Base-by-base conservation (phyloP, 495 filamentous ascomycete genomes). In the Trypethelium eluteriae region DNA sequence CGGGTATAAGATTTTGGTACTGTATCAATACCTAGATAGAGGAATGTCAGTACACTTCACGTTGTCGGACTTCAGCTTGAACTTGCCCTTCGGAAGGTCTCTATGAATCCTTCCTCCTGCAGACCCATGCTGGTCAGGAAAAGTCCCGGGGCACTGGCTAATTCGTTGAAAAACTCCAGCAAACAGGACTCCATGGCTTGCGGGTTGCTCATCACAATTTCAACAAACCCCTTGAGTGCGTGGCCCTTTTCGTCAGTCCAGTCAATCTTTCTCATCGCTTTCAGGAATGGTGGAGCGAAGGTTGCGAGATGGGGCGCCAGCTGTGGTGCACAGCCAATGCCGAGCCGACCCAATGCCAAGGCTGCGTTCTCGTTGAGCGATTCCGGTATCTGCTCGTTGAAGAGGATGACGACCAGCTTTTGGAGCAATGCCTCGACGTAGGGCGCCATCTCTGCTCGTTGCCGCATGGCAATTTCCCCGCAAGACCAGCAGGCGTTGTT, bases 401-500 rank as follows among this genome's bases (percentile, higher is more conserved):
- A 85, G 62, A 97, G 84, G 70, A 99, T 96, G 39, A 83, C 80
- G 50, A 88, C 79, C 32, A 93, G 84, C 18, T 88, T 86, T 39
- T 85, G 81, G 63, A 96, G 89, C 12, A 97, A 77, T 67, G 89
- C 81, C 11, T 90, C 86, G 32, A 89, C 84, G 70, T 88, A 96
- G 0, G 92, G 90, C 1, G 80, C 82, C 83, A 98, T 88, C 32
- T 79, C 82, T 50, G 81, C 80, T 66, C 85, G 83, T 70, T 90
- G 85, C 71, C 90, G 86, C 76, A 97, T 86, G 9, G 92, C 87
- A 66, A 99, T 95, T 78, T 99, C 94, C 18, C 94, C 94, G 34
- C 86, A 89, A 39, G 93, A 94, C 94, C 94, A 99, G 80, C 95
- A 98, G 38, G 94, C 93, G 74, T 99, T 99, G 82, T 98, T 99